Conservation (phyloP, 495 filamentous ascomycete species). For the Aspergillus sparsus region DNA sequence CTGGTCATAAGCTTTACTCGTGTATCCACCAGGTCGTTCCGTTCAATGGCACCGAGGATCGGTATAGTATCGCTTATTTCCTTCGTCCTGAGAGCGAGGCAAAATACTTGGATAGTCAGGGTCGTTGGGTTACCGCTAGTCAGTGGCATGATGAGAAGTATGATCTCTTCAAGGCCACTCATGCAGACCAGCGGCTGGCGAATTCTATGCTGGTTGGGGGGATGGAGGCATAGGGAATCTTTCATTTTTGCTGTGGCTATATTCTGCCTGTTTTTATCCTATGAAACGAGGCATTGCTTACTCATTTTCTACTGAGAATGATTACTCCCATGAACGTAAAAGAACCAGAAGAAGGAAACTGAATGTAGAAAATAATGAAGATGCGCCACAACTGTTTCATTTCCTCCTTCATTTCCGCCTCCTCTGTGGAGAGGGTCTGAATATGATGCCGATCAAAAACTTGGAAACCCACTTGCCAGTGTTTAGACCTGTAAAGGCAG, state of each 20-base stretch:
- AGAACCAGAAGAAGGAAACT: too few species aligned
- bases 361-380: too few species aligned
- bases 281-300: too few species aligned
- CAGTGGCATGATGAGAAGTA: slow-evolving; percentile 62
- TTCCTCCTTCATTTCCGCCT: too few species aligned
- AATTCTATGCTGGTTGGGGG: slow-evolving; percentile 21
- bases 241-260: not conserved
- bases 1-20: slow-evolving; percentile 50
- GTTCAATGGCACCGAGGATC: slow-evolving; percentile 33
- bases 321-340: too few species aligned
- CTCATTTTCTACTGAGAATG: too few species aligned
- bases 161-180: slow-evolving; percentile 41
- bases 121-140: slow-evolving; percentile 47
- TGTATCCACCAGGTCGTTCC: slow-evolving; percentile 60
- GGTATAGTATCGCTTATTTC: slow-evolving; percentile 61
- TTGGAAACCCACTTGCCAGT: too few species aligned
- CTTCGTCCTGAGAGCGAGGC: slow-evolving; percentile 54
- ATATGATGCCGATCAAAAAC: too few species aligned
- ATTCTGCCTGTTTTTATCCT: not conserved
- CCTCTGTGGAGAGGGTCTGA: too few species aligned
- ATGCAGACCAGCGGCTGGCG: slow-evolving; percentile 15
- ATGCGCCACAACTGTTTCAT: too few species aligned
- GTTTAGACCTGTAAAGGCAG: too few species aligned
- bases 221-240: slow-evolving; percentile 14
- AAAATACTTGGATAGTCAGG: slow-evolving; percentile 53